phyloP scores from a whole-genome alignment of 176 grass and related monocot species.

The Dendrocalamus sinicus region DNA sequence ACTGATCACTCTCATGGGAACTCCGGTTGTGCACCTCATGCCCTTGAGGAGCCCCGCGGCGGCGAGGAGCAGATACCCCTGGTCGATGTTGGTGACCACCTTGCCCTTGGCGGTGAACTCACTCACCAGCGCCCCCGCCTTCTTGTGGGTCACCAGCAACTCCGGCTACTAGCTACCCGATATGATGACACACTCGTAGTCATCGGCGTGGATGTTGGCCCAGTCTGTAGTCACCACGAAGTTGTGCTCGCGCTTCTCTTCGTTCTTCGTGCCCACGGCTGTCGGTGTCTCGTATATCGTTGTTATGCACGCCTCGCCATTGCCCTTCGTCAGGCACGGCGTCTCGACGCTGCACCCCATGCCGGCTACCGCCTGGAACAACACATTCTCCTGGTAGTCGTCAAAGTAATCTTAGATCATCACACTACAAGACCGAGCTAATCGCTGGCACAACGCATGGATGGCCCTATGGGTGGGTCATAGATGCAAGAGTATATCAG shows the following conservation, averaged over 20 bases:
- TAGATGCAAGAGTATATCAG: too few relatives aligned
- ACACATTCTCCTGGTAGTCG: constrained; percentile 57
- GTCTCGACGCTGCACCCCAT: constrained; percentile 49
- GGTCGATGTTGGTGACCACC: constrained; percentile 47
- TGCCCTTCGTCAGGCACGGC: constrained; percentile 55
- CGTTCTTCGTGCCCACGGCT: background rate
- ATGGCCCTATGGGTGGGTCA: too few relatives aligned
- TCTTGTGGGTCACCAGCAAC: constrained; percentile 40
- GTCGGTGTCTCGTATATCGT: constrained; percentile 33
- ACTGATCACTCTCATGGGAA: constrained; percentile 32
- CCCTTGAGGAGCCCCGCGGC: constrained; percentile 37
- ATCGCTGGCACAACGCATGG: background rate
- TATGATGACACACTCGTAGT: constrained; percentile 47
- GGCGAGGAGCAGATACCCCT: constrained; percentile 53
- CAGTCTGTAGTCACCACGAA: constrained; percentile 45
- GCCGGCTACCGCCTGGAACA: constrained; percentile 38
- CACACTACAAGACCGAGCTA: background rate
- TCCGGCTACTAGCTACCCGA: constrained; percentile 41
- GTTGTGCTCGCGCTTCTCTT: constrained; percentile 51
- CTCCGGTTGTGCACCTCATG: constrained; percentile 30
- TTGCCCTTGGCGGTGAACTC: constrained; percentile 41
- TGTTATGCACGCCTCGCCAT: constrained; percentile 48
- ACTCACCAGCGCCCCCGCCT: constrained; percentile 26
- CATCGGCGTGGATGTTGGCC: constrained; percentile 8
- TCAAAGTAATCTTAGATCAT: constrained; percentile 49